Conservation (phyloP, 805 yeast species). For the Lachancea meyersii region DNA sequence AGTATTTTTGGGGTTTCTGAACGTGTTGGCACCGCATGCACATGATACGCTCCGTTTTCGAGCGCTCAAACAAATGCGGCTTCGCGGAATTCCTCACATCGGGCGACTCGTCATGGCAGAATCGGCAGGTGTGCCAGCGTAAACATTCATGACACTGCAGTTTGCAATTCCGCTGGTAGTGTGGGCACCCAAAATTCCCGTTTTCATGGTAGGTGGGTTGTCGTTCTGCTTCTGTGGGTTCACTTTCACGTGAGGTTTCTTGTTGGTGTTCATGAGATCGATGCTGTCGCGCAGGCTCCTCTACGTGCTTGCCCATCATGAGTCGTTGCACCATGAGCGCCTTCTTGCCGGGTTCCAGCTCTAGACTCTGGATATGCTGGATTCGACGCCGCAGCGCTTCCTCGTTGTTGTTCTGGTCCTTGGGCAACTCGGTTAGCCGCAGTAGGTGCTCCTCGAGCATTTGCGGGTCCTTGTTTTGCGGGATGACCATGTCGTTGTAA, state of each 20-base stretch:
- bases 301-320: slow-evolving; percentile 63
- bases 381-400: slow-evolving; percentile 14
- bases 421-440: slow-evolving; percentile 8
- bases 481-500: slow-evolving; percentile 47
- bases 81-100: slow-evolving; percentile 7
- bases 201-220: slow-evolving; percentile 44
- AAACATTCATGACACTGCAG: slow-evolving; percentile 71
- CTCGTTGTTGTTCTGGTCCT: slow-evolving; percentile 13
- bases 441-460: slow-evolving; percentile 6
- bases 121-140: slow-evolving; percentile 73
- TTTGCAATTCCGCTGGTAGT: slow-evolving; percentile 79
- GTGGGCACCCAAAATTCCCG: slow-evolving; percentile 65
- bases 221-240: slow-evolving; percentile 42
- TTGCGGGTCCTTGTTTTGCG: slow-evolving; percentile 35
- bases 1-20: slow-evolving; percentile 65
- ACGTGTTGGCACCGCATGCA: slow-evolving; percentile 78
- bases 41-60: slow-evolving; percentile 57
- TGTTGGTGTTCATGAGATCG: slow-evolving; percentile 23
- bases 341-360: slow-evolving; percentile 13
- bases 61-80: slow-evolving; percentile 53
- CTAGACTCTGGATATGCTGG: slow-evolving; percentile 14
- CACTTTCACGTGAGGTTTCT: not conserved
- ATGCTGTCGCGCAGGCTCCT: slow-evolving; percentile 33
- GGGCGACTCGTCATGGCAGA: slow-evolving; percentile 71
- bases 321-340: slow-evolving; percentile 46